phyloP scores from a whole-genome alignment of 2,329 filamentous ascomycete species.

The Venturia nashicola region DNA sequence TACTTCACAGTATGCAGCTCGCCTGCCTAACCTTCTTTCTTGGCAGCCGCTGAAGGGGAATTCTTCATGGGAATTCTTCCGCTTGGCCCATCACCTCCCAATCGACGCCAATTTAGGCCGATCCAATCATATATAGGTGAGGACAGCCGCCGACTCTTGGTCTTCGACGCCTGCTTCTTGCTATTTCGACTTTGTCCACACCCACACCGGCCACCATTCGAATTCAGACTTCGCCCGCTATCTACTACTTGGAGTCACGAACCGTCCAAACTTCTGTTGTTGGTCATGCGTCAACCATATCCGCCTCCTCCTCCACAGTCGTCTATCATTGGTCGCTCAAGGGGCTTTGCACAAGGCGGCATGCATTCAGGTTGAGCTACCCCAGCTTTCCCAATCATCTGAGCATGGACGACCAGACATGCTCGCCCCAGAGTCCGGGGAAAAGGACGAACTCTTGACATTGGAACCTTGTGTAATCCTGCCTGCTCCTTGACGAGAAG shows the following conservation, averaged over 20 bases:
- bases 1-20: too few relatives aligned
- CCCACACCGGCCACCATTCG: background rate
- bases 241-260: background rate
- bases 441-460: too few relatives aligned
- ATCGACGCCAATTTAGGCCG: too few relatives aligned
- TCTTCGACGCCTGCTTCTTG: background rate
- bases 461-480: background rate
- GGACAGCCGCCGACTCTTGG: background rate
- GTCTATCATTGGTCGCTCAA: background rate
- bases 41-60: too few relatives aligned
- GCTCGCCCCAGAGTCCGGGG: background rate
- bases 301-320: background rate
- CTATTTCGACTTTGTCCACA: background rate
- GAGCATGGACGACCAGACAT: background rate
- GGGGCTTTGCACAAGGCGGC: too few relatives aligned
- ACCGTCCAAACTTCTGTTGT: background rate
- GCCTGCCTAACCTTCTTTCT: too few relatives aligned
- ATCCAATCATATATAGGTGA: background rate
- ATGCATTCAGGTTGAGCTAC: background rate
- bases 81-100: background rate
- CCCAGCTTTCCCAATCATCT: background rate
- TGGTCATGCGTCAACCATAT: background rate
- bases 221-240: background rate
- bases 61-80: too few relatives aligned
- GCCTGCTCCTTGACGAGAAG: background rate